Conservation (phyloP, 768 basidiomycete species). For the Cubamyces sp. region DNA sequence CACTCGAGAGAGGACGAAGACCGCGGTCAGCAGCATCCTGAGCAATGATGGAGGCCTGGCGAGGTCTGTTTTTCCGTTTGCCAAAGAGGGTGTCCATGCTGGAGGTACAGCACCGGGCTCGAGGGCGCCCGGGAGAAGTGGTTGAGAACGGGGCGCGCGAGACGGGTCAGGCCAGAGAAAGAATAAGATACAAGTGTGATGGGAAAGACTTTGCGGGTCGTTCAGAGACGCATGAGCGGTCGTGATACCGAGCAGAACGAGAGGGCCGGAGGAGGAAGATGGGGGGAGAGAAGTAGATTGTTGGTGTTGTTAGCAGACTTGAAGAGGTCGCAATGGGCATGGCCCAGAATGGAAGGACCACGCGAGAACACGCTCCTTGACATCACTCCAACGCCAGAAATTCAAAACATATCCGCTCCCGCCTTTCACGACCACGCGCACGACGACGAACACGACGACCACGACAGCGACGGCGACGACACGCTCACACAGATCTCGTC, state of each 20-base stretch:
- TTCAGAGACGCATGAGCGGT: conserved; percentile 16
- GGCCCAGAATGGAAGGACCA: conserved; percentile 8
- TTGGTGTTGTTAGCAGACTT: neutral
- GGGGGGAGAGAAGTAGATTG: neutral
- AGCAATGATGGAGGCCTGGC: conserved; percentile 38
- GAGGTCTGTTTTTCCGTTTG: conserved; percentile 41
- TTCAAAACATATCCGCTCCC: neutral
- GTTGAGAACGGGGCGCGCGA: conserved; percentile 6
- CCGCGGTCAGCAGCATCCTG: conserved; percentile 37
- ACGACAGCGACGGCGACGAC: conserved; percentile 8
- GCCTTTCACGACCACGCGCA: neutral
- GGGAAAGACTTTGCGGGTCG: neutral
- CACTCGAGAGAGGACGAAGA: conserved; percentile 36
- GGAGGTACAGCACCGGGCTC: conserved; percentile 2
- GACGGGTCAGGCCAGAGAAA: neutral
- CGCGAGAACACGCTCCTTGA: conserved; percentile 15
- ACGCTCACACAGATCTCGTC: neutral
- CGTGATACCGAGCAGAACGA: neutral
- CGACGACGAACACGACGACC: neutral
- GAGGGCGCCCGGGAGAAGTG: conserved; percentile 1
- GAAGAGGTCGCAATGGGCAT: conserved; percentile 3
- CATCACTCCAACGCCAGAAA: conserved; percentile 12
- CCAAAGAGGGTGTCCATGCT: conserved; percentile 43
- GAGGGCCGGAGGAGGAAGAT: neutral
- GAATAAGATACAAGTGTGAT: neutral